phyloP scores from a whole-genome alignment of 192 early-diverging fungal species.

The Lobosporangium transversale region DNA sequence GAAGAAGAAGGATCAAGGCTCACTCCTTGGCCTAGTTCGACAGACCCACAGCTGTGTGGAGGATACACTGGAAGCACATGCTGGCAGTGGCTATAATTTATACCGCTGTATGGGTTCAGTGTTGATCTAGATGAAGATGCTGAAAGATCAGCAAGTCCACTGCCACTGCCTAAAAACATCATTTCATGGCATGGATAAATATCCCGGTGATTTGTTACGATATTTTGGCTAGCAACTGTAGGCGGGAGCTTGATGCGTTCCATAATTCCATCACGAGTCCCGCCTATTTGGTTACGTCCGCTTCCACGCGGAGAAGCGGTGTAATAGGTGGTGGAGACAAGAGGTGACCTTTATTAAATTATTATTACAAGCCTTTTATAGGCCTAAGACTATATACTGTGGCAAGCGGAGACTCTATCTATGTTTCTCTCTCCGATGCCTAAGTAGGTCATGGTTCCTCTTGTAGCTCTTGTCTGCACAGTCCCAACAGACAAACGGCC shows the following conservation, averaged over 20 bases:
- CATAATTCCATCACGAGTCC: neutral
- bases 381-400: no score
- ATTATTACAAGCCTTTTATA: no score
- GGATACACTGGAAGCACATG: conserved; percentile 1
- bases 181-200: conserved; percentile 7
- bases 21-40: conserved; percentile 4
- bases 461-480: conserved; percentile 46
- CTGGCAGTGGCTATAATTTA: conserved; percentile 7
- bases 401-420: conserved; percentile 6
- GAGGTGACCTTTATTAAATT: no score
- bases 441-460: conserved; percentile 43
- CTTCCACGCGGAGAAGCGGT: conserved; percentile 25
- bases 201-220: neutral
- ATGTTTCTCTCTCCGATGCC: conserved; percentile 44
- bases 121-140: conserved; percentile 9
- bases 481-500: conserved; percentile 34
- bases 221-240: conserved; percentile 14
- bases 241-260: neutral
- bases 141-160: neutral
- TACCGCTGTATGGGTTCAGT: neutral
- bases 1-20: no score
- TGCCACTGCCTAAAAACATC: conserved; percentile 12
- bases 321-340: no score
- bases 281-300: conserved; percentile 11
- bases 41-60: neutral